Conservation (phyloP, 768 basidiomycete species). For the Boletus insuetus region DNA sequence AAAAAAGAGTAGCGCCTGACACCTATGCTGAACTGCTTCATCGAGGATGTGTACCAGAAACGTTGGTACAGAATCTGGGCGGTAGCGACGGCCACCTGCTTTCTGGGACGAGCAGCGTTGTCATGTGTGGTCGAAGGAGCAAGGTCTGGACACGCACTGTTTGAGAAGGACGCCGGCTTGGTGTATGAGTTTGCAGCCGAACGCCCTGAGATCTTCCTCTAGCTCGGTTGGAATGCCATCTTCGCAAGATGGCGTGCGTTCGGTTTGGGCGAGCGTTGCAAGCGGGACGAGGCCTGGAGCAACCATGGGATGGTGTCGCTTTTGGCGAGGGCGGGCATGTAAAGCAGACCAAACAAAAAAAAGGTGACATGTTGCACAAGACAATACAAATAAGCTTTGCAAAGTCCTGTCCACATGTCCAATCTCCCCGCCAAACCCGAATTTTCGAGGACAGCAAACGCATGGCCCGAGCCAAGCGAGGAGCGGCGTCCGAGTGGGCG, state of each 20-base stretch:
- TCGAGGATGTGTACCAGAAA: constrained; percentile 93
- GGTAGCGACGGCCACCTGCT: constrained; percentile 95
- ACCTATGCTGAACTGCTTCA: constrained; percentile 92
- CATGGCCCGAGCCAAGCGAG: constrained; percentile 21
- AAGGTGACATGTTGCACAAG: too few species aligned
- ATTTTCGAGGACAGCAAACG: constrained; percentile 18
- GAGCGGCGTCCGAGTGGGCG: constrained; percentile 21
- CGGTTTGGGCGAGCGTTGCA: constrained; percentile 76
- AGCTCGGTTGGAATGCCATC: constrained; percentile 81
- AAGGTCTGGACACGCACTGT: constrained; percentile 54
- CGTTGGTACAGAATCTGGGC: constrained; percentile 96
- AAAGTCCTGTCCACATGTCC: constrained; percentile 14
- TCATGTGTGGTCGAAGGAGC: constrained; percentile 6
- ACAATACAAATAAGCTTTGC: not conserved
- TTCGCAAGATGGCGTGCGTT: constrained; percentile 72
- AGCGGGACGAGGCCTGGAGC: constrained; percentile 66
- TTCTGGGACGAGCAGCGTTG: constrained; percentile 43
- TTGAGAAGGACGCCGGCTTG: constrained; percentile 89
- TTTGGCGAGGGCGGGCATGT: not conserved
- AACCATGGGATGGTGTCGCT: constrained; percentile 39
- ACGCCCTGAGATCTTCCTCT: constrained; percentile 86
- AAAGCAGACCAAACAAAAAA: constrained; percentile 25
- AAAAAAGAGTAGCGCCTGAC: constrained; percentile 46
- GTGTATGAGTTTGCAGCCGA: constrained; percentile 93
- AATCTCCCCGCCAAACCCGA: constrained; percentile 33